These are phyloP conservation scores for Solanum pennellii DNA, from an alignment of 257 asterid species.

Conservation along the genomic window DNA sequence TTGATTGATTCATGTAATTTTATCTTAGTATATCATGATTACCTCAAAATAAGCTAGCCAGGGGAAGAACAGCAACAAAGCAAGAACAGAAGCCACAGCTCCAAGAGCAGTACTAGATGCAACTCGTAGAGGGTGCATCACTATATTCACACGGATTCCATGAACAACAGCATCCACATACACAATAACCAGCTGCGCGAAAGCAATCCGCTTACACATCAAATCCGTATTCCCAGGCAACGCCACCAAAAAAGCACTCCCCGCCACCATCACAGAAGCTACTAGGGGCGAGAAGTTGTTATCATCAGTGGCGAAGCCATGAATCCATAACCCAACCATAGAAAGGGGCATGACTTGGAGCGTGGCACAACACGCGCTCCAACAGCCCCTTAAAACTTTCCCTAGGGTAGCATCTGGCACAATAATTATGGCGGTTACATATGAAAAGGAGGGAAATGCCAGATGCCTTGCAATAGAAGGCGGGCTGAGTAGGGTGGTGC, in stretches of 20 bases:
- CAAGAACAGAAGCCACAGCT: slow-evolving; percentile 36
- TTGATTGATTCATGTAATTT: neutral
- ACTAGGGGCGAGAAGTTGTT: slow-evolving; percentile 6
- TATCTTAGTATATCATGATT: neutral
- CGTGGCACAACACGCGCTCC: slow-evolving; percentile 48
- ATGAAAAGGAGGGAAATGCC: slow-evolving; percentile 40
- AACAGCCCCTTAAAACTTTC: slow-evolving; percentile 34
- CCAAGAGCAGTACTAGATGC: slow-evolving; percentile 48
- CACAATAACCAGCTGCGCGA: slow-evolving; percentile 54
- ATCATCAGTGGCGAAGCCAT: neutral
- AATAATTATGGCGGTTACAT: slow-evolving; percentile 32
- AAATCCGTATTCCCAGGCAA: slow-evolving; percentile 31
- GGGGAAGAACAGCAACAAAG: slow-evolving; percentile 43
- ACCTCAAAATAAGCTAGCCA: slow-evolving; percentile 38
- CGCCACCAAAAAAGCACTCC: slow-evolving; percentile 33
- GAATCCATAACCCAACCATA: slow-evolving; percentile 9
- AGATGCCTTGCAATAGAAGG: slow-evolving; percentile 3
- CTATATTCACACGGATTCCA: neutral
- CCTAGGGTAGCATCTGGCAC: slow-evolving; percentile 44
- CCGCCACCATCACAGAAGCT: slow-evolving; percentile 21
- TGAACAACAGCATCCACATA: slow-evolving; percentile 20
- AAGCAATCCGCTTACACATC: slow-evolving; percentile 43
- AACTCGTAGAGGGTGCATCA: slow-evolving; percentile 36
- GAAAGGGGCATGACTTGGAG: slow-evolving; percentile 39
- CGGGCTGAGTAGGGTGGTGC: slow-evolving; percentile 46